phyloP scores from a whole-genome alignment of 202 grass and related monocot species.

The Hordeum pubiflorum region DNA sequence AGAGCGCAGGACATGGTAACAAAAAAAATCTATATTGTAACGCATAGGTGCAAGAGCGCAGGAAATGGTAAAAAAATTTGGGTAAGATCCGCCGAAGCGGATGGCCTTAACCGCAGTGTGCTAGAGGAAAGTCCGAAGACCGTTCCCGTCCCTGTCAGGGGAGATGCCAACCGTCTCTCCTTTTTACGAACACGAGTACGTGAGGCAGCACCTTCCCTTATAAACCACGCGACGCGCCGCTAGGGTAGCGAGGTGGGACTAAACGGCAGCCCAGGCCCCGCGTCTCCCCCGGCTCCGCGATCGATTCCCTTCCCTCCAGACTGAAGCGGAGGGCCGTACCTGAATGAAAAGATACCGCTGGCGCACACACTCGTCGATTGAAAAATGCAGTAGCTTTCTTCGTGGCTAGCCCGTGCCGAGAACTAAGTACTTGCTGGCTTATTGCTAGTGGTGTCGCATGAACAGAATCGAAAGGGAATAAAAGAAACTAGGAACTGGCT shows the following conservation, averaged over 20 bases:
- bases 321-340: background rate
- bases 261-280: background rate
- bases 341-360: background rate
- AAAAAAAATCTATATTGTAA: too few species aligned
- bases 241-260: slow-evolving; percentile 28
- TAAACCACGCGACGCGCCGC: accelerated
- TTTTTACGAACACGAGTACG: background rate
- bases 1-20: too few species aligned
- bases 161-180: slow-evolving; percentile 89
- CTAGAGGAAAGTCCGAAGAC: slow-evolving; percentile 41
- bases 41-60: too few species aligned
- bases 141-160: slow-evolving; percentile 70
- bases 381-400: background rate
- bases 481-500: background rate
- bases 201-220: accelerated
- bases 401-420: background rate
- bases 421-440: too few species aligned
- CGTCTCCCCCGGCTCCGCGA: background rate
- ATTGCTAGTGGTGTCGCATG: too few species aligned
- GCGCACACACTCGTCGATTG: background rate
- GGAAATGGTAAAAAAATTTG: slow-evolving; percentile 25
- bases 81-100: slow-evolving; percentile 52
- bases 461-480: background rate
- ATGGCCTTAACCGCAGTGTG: slow-evolving; percentile 58
- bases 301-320: background rate